phyloP scores from a whole-genome alignment of 179 eudicot genomes.

The Heliamphora pulchella region DNA sequence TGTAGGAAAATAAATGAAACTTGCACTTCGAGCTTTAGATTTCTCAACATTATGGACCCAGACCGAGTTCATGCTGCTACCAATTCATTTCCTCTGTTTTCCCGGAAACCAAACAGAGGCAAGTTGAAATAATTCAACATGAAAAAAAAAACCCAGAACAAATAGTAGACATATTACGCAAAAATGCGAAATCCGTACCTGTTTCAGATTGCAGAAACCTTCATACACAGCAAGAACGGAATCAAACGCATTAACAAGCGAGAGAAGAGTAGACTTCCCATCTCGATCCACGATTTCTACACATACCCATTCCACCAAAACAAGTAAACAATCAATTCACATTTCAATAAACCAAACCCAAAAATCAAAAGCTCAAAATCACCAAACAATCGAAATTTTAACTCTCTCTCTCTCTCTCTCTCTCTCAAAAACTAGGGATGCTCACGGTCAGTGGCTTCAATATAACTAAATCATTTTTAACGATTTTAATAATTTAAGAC shows the following conservation, averaged over 20 bases:
- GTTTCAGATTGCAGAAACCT: slow-evolving; percentile 92
- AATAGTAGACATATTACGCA: background rate
- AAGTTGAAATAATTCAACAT: background rate
- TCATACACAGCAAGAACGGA: slow-evolving; percentile 81
- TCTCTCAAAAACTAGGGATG: background rate
- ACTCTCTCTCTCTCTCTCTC: background rate
- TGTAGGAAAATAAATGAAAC: background rate
- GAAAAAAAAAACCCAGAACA: background rate
- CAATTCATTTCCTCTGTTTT: background rate
- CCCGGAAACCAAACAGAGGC: background rate
- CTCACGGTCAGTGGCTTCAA: no score
- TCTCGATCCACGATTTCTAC: slow-evolving; percentile 57
- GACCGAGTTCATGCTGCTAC: background rate
- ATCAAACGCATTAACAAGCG: slow-evolving; percentile 81
- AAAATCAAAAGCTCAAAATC: background rate
- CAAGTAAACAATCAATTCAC: slow-evolving; percentile 9
- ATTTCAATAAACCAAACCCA: background rate
- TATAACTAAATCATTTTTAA: background rate
- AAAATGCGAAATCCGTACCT: slow-evolving; percentile 34
- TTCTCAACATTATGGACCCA: slow-evolving; percentile 9
- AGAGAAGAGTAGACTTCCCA: slow-evolving; percentile 56
- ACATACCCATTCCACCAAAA: slow-evolving; percentile 11
- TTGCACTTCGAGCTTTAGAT: background rate
- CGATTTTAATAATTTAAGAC: no score
- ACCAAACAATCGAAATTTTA: background rate